These are phyloP conservation scores for Terfezia claveryi DNA, from an alignment of 495 filamentous ascomycete genomes.

Conservation along the genomic window DNA sequence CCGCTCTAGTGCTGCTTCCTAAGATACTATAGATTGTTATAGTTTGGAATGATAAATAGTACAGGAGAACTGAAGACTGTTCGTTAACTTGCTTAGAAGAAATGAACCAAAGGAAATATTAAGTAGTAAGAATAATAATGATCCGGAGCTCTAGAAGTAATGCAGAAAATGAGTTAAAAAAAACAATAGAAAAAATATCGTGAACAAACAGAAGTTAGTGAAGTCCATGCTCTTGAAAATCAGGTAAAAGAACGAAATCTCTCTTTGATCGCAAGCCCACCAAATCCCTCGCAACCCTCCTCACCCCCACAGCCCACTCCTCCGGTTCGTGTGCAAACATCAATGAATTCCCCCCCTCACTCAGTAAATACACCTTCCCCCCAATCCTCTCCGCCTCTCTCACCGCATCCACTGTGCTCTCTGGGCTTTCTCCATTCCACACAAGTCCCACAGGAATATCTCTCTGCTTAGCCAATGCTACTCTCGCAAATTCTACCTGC, in stretches of 20 bases:
- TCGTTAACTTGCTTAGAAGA: not conserved
- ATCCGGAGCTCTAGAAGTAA: no score
- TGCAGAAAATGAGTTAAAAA: not conserved
- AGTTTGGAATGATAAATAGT: not conserved
- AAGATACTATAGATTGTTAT: no score
- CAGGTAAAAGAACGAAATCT: not conserved
- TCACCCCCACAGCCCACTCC: not conserved
- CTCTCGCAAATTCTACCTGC: not conserved
- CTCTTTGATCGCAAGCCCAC: not conserved
- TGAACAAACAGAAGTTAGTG: not conserved
- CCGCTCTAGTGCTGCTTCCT: no score
- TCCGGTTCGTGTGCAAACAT: not conserved
- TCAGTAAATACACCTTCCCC: slow-evolving; percentile 14
- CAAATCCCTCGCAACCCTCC: not conserved
- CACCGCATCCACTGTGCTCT: not conserved
- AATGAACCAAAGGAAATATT: not conserved
- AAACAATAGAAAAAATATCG: not conserved
- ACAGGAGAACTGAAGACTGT: not conserved
- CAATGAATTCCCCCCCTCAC: slow-evolving; percentile 1
- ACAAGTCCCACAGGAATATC: not conserved
- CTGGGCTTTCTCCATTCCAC: not conserved
- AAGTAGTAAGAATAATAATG: no score
- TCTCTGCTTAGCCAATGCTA: not conserved
- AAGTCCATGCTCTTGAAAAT: not conserved
- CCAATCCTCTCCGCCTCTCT: slow-evolving; percentile 7